phyloP scores from a whole-genome alignment of 305 asterid genomes.

The Lippia alba region DNA sequence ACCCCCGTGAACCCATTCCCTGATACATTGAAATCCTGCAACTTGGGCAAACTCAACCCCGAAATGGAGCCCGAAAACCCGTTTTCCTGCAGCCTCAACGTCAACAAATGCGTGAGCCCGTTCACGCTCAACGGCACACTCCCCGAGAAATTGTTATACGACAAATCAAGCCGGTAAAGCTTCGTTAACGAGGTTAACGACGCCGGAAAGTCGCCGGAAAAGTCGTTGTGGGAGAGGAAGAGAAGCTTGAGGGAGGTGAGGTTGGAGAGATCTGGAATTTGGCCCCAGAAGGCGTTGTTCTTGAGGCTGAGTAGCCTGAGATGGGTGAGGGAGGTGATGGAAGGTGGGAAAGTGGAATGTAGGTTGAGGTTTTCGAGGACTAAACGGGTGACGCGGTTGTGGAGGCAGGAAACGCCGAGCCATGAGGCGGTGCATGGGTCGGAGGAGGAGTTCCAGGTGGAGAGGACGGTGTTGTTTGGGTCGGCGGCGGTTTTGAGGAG shows the following conservation, averaged over 20 bases:
- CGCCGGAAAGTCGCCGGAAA: conserved; percentile 57
- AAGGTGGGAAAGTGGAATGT: conserved; percentile 34
- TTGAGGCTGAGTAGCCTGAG: conserved; percentile 66
- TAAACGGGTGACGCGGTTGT: conserved; percentile 53
- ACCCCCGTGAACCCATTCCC: conserved; percentile 54
- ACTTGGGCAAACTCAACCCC: conserved; percentile 44
- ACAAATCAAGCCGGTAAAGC: conserved; percentile 65
- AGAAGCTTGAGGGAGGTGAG: conserved; percentile 52
- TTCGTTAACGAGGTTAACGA: conserved; percentile 37
- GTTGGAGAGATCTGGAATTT: conserved; percentile 57
- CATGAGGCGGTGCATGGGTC: conserved; percentile 49
- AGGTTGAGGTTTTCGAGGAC: conserved; percentile 59
- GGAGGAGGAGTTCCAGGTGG: conserved; percentile 55
- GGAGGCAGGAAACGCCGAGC: conserved; percentile 60
- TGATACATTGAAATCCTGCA: conserved; percentile 72
- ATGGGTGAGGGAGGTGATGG: conserved; percentile 45
- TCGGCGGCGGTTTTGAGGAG: conserved; percentile 55
- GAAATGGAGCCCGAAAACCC: conserved; percentile 61
- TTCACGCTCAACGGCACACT: conserved; percentile 46
- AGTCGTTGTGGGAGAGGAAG: conserved; percentile 52
- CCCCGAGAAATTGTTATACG: conserved; percentile 57
- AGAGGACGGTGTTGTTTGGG: conserved; percentile 41
- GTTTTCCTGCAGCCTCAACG: conserved; percentile 71
- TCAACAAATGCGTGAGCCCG: conserved; percentile 57
- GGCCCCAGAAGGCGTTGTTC: conserved; percentile 51